phyloP scores from a whole-genome alignment of 2,329 filamentous ascomycete genomes.

The Colletotrichum spinosum region DNA sequence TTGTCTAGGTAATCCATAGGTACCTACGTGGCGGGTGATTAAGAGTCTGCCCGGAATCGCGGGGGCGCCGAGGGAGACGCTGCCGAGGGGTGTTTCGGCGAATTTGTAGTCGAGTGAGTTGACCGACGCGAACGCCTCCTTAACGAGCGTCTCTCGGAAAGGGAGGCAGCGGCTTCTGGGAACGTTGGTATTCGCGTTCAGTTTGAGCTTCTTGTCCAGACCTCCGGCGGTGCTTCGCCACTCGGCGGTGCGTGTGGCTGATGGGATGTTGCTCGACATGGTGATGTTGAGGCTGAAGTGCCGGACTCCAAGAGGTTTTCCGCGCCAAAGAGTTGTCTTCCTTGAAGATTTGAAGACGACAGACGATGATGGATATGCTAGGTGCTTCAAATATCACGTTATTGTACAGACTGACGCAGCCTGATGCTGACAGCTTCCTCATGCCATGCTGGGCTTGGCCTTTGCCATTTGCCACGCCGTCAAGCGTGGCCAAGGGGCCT shows the following conservation, averaged over 20 bases:
- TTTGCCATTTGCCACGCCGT: no score
- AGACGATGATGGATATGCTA: no score
- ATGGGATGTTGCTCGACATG: neutral
- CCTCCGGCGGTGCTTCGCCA: slow-evolving; percentile 38
- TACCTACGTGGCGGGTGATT: no score
- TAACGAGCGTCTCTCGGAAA: slow-evolving; percentile 51
- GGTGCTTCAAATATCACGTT: no score
- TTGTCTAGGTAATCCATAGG: no score
- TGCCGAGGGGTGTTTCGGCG: slow-evolving; percentile 48
- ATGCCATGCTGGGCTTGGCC: no score
- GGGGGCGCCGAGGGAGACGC: slow-evolving; percentile 50
- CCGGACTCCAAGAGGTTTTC: no score
- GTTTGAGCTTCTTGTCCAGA: slow-evolving; percentile 48
- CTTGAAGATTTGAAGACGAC: no score
- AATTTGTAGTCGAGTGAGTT: slow-evolving; percentile 64
- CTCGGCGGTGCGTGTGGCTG: neutral
- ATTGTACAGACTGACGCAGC: no score
- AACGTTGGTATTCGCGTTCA: slow-evolving; percentile 38
- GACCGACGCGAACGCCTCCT: slow-evolving; percentile 54
- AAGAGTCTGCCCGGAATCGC: slow-evolving; percentile 42
- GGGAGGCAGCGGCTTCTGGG: slow-evolving; percentile 41
- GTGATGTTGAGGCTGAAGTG: neutral
- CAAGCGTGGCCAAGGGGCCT: no score
- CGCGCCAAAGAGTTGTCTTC: no score
- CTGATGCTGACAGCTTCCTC: no score